These are phyloP conservation scores for Cyclotella atomus DNA, from an alignment of 108 stramenopile species.

Conservation along the genomic window DNA sequence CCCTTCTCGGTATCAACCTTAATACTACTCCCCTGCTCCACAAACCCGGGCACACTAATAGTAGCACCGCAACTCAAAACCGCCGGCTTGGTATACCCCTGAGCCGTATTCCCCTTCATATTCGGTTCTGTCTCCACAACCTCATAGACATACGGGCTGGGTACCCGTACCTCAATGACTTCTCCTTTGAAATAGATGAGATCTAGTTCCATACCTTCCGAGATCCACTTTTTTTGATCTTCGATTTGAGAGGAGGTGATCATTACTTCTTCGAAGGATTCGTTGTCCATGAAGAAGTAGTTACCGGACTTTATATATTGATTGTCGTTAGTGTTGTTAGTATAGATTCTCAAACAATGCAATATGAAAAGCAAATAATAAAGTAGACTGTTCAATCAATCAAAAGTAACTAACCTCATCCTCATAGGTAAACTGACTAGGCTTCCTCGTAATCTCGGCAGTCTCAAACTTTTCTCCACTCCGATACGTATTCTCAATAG, in stretches of 20 bases:
- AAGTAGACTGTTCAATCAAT: background rate
- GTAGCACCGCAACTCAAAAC: constrained; percentile 73
- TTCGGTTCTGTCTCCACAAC: constrained; percentile 91
- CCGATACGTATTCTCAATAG: constrained; percentile 94
- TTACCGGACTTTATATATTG: constrained; percentile 36
- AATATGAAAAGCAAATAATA: background rate
- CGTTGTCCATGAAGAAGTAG: constrained; percentile 92
- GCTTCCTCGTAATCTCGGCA: constrained; percentile 84
- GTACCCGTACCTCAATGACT: constrained; percentile 87
- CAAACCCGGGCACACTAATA: constrained; percentile 81
- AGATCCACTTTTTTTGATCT: constrained; percentile 81
- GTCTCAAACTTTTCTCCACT: constrained; percentile 92
- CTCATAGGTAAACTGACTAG: constrained; percentile 84
- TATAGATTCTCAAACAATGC: background rate
- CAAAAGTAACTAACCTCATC: constrained; percentile 73
- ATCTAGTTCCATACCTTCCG: constrained; percentile 82
- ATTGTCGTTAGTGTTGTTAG: too few relatives aligned
- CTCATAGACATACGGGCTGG: constrained; percentile 66
- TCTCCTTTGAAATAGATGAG: constrained; percentile 86
- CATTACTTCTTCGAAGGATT: constrained; percentile 90
- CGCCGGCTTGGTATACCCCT: constrained; percentile 89
- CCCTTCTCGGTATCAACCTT: constrained; percentile 86
- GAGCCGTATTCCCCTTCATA: constrained; percentile 93
- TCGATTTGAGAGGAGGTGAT: constrained; percentile 62
- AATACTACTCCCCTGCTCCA: constrained; percentile 73